phyloP scores from a whole-genome alignment of 2,329 filamentous ascomycete genomes.

The Talaromyces sp. region DNA sequence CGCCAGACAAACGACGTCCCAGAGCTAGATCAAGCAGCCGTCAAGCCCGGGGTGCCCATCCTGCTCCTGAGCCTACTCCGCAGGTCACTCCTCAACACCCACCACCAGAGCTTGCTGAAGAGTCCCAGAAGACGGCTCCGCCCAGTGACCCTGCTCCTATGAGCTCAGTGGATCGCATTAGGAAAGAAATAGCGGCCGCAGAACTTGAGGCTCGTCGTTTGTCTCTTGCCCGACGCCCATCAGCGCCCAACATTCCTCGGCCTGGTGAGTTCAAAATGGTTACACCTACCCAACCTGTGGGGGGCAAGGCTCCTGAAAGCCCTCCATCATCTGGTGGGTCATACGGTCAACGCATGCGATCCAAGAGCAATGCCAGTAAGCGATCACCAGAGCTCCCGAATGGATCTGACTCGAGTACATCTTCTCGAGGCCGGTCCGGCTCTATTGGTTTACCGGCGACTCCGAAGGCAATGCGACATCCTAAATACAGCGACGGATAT shows the following conservation, averaged over 20 bases:
- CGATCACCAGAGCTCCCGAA: conserved; percentile 35
- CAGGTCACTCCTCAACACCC: conserved; percentile 1
- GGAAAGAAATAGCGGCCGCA: conserved; percentile 70
- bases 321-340: conserved; percentile 28
- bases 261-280: conserved; percentile 51
- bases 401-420: conserved; percentile 32
- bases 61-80: conserved; percentile 2
- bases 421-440: conserved; percentile 39
- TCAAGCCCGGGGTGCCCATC: conserved; percentile 12
- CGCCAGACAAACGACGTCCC: conserved; percentile 40
- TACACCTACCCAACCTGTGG: conserved; percentile 32
- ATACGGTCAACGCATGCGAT: conserved; percentile 28
- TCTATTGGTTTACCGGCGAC: conserved; percentile 81
- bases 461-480: conserved; percentile 81
- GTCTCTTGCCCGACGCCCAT: conserved; percentile 74
- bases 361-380: conserved; percentile 27
- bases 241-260: conserved; percentile 72
- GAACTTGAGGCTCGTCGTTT: conserved; percentile 84
- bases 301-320: conserved; percentile 36
- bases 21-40: conserved; percentile 31
- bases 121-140: conserved; percentile 18
- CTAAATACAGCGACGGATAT: conserved; percentile 53
- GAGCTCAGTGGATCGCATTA: conserved; percentile 57
- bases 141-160: conserved; percentile 16
- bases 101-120: conserved; percentile 12